These are phyloP conservation scores for Fusarium ramigenum DNA, from an alignment of 2,329 filamentous ascomycete genomes.

Conservation along the genomic window DNA sequence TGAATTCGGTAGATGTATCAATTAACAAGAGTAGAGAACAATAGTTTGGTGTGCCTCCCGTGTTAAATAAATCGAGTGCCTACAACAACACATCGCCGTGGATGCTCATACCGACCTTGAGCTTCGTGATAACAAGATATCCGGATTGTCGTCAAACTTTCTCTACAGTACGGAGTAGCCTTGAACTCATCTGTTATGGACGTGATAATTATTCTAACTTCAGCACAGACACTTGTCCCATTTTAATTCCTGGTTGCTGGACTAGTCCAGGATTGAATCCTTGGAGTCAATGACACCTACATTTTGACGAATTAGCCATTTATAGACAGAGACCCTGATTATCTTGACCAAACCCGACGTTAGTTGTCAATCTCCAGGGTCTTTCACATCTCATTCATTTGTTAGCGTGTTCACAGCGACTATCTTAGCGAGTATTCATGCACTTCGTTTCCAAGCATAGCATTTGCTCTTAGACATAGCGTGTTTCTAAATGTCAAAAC, in stretches of 20 bases:
- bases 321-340: not conserved
- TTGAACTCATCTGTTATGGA: not conserved
- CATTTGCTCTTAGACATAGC: not conserved
- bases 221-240: not conserved
- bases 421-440: not conserved
- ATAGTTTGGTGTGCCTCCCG: no score
- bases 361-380: not conserved
- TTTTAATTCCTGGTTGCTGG: not conserved
- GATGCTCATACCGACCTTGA: not conserved
- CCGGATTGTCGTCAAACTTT: not conserved
- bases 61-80: not conserved
- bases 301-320: not conserved
- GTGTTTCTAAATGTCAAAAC: constrained; percentile 21
- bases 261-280: not conserved
- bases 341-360: not conserved
- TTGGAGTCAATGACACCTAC: constrained; percentile 22
- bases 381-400: not conserved
- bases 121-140: not conserved
- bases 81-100: not conserved
- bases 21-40: not conserved
- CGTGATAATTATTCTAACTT: not conserved
- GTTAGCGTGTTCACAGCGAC: not conserved
- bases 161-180: not conserved
- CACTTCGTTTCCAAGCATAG: no score
- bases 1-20: not conserved